Base-by-base conservation (phyloP, 805 yeast genomes). In the Pichia ethanolica region DNA sequence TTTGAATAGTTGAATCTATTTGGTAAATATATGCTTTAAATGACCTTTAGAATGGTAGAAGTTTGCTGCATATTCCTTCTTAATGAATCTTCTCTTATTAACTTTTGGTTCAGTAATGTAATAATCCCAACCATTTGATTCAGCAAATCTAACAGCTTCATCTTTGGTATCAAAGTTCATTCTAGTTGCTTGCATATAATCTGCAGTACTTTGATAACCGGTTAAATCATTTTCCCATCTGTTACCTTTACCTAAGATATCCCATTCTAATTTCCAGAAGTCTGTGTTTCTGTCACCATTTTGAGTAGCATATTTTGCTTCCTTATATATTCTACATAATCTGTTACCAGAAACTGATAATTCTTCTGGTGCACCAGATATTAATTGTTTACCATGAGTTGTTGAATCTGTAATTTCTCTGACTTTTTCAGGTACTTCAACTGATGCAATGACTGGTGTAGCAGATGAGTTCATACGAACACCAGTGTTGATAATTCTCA, bases 221-320 rank as follows among this genome's bases (percentile, higher is more conserved):
- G 87, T 87, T 63, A 87, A 72, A 64, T 86, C 91, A 67, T 87
- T 87, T 64, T 87, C 96, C 95, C 95, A 87, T 64, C 93, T 73
- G 71, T 87, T 81, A 26, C 85, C 87, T 60, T 82, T 79, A 42
- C 81, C 81, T 49, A 83, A 69, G 39, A 86, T 77, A 62, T 88
- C 95, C 91, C 93, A 87, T 67, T 87, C 95, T 49, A 87, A 62
- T 60, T 79, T 81, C 96, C 96, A 87, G 56, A 61, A 65, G 48
- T 69, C 65, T 20, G 77, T 73, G 59, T 78, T 75, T 59, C 72
- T 70, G 20, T 59, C 59, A 11, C 90, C 88, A 35, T 87, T 79
- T 70, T 87, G 96, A 14, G 90, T 87, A 37, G 95, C 95, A 13
- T 88, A 73, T 67, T 85, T 84, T 53, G 89, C 68, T 62, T 84